Evolutionary conservation across 495 filamentous ascomycete genomes (phyloP), one percentile per base, ranked within the genome.

Genomic region (Penicillium steckii): DNA sequence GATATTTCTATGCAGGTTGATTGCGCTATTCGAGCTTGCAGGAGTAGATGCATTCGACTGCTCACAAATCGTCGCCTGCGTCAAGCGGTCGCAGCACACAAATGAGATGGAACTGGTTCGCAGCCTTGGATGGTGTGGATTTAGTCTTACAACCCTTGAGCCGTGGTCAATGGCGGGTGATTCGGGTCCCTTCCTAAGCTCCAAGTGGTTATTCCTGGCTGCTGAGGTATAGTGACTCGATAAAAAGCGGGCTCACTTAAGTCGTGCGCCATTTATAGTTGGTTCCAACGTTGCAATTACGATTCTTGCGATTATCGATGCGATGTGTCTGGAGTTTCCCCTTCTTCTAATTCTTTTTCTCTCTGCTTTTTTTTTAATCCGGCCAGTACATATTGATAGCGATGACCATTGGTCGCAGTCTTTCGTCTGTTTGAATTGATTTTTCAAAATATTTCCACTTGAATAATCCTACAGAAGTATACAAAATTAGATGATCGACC

Each of bases 101-200:
- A 74, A 85, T 37, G 73, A 80, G 45, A 77, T 84, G 55, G 76
- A 84, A 44, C 75, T 95, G 47, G 82, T 86, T 53, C 86, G 84
- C 59, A 89, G 89, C 50, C 80, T 97, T 29, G 87, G 91, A 58
- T 97, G 92, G 92, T 91, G 92, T 57, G 91, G 91, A 25, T 97
- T 96, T 60, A 87, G 85, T 61, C 76, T 90, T 45, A 84, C 85
- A 44, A 91, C 89, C 13, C 74, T 97, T 10, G 82, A 87, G 49
- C 77, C 81, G 40, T 96, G 90, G 88, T 77, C 48, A 30, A 41
- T 50, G 18, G 80, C 2, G 55, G 74, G 41, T 69, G 73, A 21
- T 50, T 71, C 48, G 76, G 86, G 61, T 65, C 81, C 53, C 71
- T 80, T 46, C 21, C 25, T 73, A 12, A 95, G 90, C 69, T 69